Base-by-base conservation (phyloP, 257 asterid species). In the Solanum pennellii region DNA sequence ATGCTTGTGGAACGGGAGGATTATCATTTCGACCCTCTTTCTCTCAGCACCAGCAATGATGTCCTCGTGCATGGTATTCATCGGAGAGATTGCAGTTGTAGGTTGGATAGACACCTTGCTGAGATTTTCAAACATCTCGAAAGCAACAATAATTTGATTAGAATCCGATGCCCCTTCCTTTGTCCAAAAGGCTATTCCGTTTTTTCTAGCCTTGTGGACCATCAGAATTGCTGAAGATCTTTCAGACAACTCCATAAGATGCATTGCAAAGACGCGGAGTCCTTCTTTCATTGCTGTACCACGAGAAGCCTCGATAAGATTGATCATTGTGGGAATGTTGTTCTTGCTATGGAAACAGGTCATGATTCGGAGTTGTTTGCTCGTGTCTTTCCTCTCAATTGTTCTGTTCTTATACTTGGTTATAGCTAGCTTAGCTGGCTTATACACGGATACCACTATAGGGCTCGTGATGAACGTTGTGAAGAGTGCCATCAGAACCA, bases 401-500 rank as follows among this genome's bases (percentile, higher is more conserved):
- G 92, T 93, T 44, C 92, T 75, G 86, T 91, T 87, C 84, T 90
- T 93, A 87, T 93, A 93, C 10, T 89, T 89, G 0, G 90, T 18
- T 56, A 2, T 72, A 2, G 93, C 92, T 72, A 86, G 47, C 14
- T 90, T 89, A 9, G 94, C 95, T 0, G 97, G 97, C 90, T 90
- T 92, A 88, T 93, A 94, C n/a, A 91, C 59, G 9, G 91, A 72
- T 37, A 87, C 73, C 1, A 93, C 95, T 1, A 85, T 74, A 0
- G 97, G 97, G 0, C 93, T 90, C 0, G 95, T 94, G 12, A 94
- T 91, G 75, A 94, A 93, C 7, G 94, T 92, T 0, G 97, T 94
- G 91, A 94, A 92, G 59, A 94, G 56, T 10, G 97, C 97, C 97
- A 94, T 94, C 31, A 94, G 35, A 1, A 94, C 95, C 92, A 94